Evolutionary conservation across 2,329 filamentous ascomycete species (phyloP).

Genomic region (Chaetoscypha palmicola): DNA sequence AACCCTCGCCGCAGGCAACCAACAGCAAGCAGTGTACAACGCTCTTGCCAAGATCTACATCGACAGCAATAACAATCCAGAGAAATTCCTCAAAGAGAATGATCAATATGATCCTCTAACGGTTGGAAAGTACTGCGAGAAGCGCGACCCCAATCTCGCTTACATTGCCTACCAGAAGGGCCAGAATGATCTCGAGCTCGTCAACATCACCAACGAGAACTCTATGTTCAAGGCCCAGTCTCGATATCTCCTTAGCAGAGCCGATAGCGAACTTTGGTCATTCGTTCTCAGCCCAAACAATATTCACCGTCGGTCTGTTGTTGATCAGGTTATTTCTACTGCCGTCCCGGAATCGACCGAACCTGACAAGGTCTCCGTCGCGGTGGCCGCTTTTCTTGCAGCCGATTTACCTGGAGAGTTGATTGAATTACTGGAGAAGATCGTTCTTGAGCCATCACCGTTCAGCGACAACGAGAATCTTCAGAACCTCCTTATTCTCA

Average conservation of each 20-base stretch:
- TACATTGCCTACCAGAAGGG: conserved; percentile 96
- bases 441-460: conserved; percentile 96
- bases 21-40: conserved; percentile 95
- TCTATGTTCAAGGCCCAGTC: conserved; percentile 99
- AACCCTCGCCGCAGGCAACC: conserved; percentile 80
- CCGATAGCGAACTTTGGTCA: conserved; percentile 83
- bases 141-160: conserved; percentile 87
- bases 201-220: conserved; percentile 98
- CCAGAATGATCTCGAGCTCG: conserved; percentile 92
- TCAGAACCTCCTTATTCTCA: conserved; percentile 94
- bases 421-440: conserved; percentile 97
- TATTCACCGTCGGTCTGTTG: conserved; percentile 82
- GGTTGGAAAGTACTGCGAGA: conserved; percentile 98
- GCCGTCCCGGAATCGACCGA: conserved; percentile 90
- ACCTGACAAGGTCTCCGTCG: conserved; percentile 88
- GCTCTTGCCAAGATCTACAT: conserved; percentile 99
- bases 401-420: conserved; percentile 88
- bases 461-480: conserved; percentile 97
- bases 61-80: conserved; percentile 95
- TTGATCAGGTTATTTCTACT: conserved; percentile 93
- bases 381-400: conserved; percentile 86
- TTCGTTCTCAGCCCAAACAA: conserved; percentile 97
- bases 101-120: conserved; percentile 88
- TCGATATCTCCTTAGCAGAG: conserved; percentile 85
- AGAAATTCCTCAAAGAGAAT: conserved; percentile 96